Percentiles rank a stretch among this genome's conserved stretches.
phyloP scores from a whole-genome alignment of 2,329 filamentous ascomycete genomes.

The Arthrobotrys megalospora region DNA sequence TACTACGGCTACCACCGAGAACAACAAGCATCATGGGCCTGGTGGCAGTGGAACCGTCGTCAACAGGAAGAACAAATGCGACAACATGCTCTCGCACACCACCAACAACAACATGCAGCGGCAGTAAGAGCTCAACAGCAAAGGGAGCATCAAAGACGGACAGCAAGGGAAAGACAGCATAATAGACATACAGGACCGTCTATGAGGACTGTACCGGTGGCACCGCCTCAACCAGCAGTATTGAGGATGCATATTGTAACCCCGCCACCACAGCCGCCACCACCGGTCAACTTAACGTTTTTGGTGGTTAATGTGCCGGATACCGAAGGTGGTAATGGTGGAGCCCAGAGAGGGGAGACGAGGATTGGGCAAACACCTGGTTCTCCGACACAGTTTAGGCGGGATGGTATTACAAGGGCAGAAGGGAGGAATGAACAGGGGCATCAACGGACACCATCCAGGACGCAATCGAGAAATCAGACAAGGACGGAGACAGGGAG shows the following conservation, averaged over 20 bases:
- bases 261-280: constrained; percentile 15
- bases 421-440: constrained; percentile 11
- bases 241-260: constrained; percentile 40
- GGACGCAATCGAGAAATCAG: constrained; percentile 13
- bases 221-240: constrained; percentile 28
- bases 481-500: constrained; percentile 4
- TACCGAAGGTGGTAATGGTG: constrained; percentile 1
- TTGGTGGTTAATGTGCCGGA: constrained; percentile 45
- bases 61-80: constrained; percentile 11
- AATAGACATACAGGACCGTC: constrained; percentile 23
- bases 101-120: constrained; percentile 6
- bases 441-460: constrained; percentile 3
- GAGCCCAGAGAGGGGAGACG: not conserved
- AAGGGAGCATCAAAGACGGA: not conserved
- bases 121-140: constrained; percentile 10
- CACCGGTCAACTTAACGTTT: constrained; percentile 36
- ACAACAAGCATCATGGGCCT: not conserved
- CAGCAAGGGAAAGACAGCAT: not conserved
- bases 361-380: constrained; percentile 2
- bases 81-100: constrained; percentile 1
- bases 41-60: constrained; percentile 9
- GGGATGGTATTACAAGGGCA: constrained; percentile 21
- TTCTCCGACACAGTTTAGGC: not conserved
- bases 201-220: constrained; percentile 10
- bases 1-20: constrained; percentile 5